phyloP scores from a whole-genome alignment of 805 yeast species.

The Zygosaccharomyces kombuchaensis region DNA sequence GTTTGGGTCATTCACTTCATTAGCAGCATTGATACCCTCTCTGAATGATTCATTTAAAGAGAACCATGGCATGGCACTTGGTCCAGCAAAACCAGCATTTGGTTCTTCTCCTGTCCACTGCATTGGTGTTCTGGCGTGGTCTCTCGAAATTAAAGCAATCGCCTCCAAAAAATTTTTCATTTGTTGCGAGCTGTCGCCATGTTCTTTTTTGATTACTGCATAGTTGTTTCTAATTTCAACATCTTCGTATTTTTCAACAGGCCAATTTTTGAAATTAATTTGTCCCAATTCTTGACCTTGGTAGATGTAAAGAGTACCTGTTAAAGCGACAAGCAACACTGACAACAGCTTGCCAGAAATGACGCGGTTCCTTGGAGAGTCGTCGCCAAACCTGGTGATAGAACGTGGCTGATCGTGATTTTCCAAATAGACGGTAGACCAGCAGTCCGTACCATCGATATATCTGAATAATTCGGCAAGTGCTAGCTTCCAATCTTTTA shows the following conservation, averaged over 20 bases:
- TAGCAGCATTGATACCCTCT: constrained; percentile 44
- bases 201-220: constrained; percentile 31
- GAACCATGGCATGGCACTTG: constrained; percentile 49
- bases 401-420: constrained; percentile 59
- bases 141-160: constrained; percentile 43
- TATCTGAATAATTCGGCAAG: constrained; percentile 36
- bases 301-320: constrained; percentile 53
- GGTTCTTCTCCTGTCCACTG: constrained; percentile 44
- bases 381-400: constrained; percentile 49
- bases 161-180: constrained; percentile 33
- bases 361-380: constrained; percentile 34
- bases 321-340: constrained; percentile 42
- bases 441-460: constrained; percentile 48
- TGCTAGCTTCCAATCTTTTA: constrained; percentile 42
- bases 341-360: constrained; percentile 48
- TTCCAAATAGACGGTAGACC: constrained; percentile 53
- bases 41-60: constrained; percentile 46
- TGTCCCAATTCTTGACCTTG: constrained; percentile 62
- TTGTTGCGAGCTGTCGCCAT: constrained; percentile 27
- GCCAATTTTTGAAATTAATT: constrained; percentile 46
- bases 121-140: constrained; percentile 53
- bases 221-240: constrained; percentile 44
- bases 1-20: constrained; percentile 42
- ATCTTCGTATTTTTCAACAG: constrained; percentile 47
- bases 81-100: constrained; percentile 44